These are phyloP conservation scores for Silene coronaria DNA, from an alignment of 179 eudicot species.

Conservation along the genomic window DNA sequence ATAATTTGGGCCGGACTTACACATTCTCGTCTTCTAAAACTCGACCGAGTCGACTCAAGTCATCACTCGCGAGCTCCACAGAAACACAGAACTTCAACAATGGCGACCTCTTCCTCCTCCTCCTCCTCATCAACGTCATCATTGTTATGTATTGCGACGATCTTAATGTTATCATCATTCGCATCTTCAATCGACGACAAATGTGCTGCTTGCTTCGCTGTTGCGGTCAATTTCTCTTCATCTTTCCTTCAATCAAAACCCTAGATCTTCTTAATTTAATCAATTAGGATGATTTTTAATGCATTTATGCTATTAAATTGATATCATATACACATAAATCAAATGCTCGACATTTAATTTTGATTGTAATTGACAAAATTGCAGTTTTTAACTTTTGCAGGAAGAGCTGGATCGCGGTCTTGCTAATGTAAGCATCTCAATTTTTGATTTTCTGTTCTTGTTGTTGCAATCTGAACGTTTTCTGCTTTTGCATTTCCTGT, in stretches of 20 bases:
- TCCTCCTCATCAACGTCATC: slow-evolving; percentile 10
- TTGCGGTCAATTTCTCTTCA: slow-evolving; percentile 46
- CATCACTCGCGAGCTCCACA: slow-evolving; percentile 12
- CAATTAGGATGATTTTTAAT: neutral
- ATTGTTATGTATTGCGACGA: slow-evolving; percentile 19
- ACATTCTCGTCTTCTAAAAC: neutral
- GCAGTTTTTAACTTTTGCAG: slow-evolving; percentile 33
- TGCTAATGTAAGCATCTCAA: slow-evolving; percentile 46
- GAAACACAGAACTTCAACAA: slow-evolving; percentile 12
- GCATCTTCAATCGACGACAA: slow-evolving; percentile 62
- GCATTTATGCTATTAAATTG: neutral
- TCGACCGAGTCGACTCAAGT: slow-evolving; percentile 22
- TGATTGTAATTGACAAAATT: neutral
- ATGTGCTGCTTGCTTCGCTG: slow-evolving; percentile 87
- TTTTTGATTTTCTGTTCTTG: neutral
- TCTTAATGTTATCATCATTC: slow-evolving; percentile 32
- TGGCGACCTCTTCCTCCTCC: slow-evolving; percentile 19
- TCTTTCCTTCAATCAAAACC: slow-evolving; percentile 13
- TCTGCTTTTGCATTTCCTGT: neutral
- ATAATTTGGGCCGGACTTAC: no score
- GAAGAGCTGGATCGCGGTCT: slow-evolving; percentile 75
- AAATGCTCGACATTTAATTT: neutral
- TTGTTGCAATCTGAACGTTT: neutral
- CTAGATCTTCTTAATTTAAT: slow-evolving; percentile 6
- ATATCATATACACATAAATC: neutral